Percentiles rank a stretch among this genome's conserved stretches.
Evolutionary conservation across 2,329 filamentous ascomycete species (phyloP).

Genomic region (Ceratocystis lukuohia): DNA sequence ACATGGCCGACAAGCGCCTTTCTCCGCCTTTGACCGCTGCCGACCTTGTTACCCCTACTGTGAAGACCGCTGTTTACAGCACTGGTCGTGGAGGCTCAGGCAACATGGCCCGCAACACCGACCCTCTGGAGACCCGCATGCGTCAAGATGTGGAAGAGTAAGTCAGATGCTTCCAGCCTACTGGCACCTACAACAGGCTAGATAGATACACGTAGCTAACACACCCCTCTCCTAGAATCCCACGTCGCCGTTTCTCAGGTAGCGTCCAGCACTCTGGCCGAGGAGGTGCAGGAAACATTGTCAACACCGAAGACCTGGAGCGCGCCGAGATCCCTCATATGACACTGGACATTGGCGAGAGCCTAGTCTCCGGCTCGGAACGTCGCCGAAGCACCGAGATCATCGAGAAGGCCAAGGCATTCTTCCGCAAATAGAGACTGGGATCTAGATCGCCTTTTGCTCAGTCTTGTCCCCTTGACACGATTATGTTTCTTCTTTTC

Average conservation of each 20-base stretch:
- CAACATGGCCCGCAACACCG: slow-evolving; percentile 68
- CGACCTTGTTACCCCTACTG: slow-evolving; percentile 66
- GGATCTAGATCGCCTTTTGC: neutral
- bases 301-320: slow-evolving; percentile 30
- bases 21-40: slow-evolving; percentile 41
- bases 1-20: slow-evolving; percentile 42
- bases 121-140: slow-evolving; percentile 58
- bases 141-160: slow-evolving; percentile 72
- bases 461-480: neutral
- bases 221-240: slow-evolving; percentile 29
- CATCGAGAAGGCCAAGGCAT: slow-evolving; percentile 13
- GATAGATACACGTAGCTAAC: slow-evolving; percentile 16
- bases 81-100: slow-evolving; percentile 80
- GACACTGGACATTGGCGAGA: neutral
- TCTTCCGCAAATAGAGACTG: slow-evolving; percentile 17
- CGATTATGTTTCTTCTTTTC: neutral
- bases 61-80: slow-evolving; percentile 74
- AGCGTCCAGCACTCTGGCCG: slow-evolving; percentile 52
- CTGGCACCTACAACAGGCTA: slow-evolving; percentile 9
- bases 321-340: slow-evolving; percentile 28
- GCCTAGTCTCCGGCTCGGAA: slow-evolving; percentile 22
- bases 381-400: slow-evolving; percentile 29
- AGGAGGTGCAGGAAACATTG: slow-evolving; percentile 62
- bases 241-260: slow-evolving; percentile 43
- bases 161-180: slow-evolving; percentile 24